A percentile compares a stretch with the other conserved stretches of the same genome.
These are phyloP conservation scores for Glycine soja DNA, from an alignment of 306 rosid species.

Conservation along the genomic window DNA sequence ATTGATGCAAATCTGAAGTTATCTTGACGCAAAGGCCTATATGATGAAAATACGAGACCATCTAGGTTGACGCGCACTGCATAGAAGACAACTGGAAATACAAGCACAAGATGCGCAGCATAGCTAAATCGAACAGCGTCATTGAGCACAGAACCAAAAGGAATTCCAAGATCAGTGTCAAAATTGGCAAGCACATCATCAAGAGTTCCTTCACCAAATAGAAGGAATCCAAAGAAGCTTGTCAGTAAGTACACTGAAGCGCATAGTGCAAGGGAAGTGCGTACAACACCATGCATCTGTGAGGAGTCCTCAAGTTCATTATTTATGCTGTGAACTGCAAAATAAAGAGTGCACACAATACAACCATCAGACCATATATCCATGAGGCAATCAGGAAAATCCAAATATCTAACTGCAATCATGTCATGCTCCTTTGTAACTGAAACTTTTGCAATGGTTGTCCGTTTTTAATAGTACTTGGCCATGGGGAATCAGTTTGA, in stretches of 20 bases:
- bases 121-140: conserved; percentile 87
- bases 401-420: conserved; percentile 33
- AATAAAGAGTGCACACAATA: conserved; percentile 40
- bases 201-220: conserved; percentile 84
- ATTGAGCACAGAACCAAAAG: conserved; percentile 68
- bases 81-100: conserved; percentile 83
- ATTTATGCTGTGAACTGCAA: conserved; percentile 85
- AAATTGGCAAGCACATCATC: conserved; percentile 91
- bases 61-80: conserved; percentile 81
- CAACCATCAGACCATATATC: conserved; percentile 1
- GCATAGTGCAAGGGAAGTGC: conserved; percentile 70
- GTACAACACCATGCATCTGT: conserved; percentile 72
- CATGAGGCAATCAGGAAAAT: conserved; percentile 11
- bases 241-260: conserved; percentile 82
- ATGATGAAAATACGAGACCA: conserved; percentile 70
- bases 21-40: conserved; percentile 70
- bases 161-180: conserved; percentile 87
- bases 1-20: conserved; percentile 69
- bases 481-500: not conserved
- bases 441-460: not conserved
- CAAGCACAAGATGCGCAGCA: conserved; percentile 91
- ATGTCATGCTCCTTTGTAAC: conserved; percentile 25
- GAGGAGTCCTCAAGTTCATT: conserved; percentile 83
- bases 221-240: conserved; percentile 90
- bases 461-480: not conserved